Conservation (phyloP, 495 filamentous ascomycete genomes). For the Hypoxylon fragiforme region DNA sequence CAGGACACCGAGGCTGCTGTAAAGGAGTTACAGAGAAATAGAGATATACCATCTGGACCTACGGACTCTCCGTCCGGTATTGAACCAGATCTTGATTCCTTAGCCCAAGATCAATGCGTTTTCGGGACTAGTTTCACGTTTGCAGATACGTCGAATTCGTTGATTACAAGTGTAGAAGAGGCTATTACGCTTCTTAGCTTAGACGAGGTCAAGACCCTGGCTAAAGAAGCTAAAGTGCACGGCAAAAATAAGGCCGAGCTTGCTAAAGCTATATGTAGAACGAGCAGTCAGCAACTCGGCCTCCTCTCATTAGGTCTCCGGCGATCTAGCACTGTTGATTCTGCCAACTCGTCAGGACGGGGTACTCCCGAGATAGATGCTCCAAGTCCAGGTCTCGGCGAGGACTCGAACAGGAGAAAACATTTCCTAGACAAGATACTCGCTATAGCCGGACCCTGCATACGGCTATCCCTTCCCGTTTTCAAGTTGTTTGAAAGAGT, state of each 20-base stretch:
- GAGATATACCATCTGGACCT: conserved; percentile 16
- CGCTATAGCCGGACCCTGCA: conserved; percentile 76
- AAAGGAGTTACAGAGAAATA: conserved; percentile 53
- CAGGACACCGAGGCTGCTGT: conserved; percentile 69
- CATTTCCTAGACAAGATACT: conserved; percentile 70
- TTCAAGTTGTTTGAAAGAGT: conserved; percentile 89
- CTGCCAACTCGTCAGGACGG: conserved; percentile 33
- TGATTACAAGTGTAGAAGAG: conserved; percentile 81
- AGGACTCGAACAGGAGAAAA: conserved; percentile 46
- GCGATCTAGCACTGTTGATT: conserved; percentile 53
- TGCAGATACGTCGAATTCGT: conserved; percentile 72
- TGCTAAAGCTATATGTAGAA: conserved; percentile 66
- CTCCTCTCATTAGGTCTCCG: conserved; percentile 64
- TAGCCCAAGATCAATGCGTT: conserved; percentile 44
- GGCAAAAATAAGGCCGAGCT: conserved; percentile 90
- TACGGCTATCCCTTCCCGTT: conserved; percentile 73
- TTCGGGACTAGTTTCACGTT: conserved; percentile 66
- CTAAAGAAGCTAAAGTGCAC: conserved; percentile 83
- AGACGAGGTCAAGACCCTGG: conserved; percentile 83
- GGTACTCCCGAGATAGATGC: conserved; percentile 20
- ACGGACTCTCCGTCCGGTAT: not conserved
- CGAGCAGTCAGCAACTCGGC: conserved; percentile 72
- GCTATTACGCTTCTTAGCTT: conserved; percentile 77
- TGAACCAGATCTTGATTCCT: not conserved
- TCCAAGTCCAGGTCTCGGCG: conserved; percentile 13